Percentiles rank a stretch among this genome's conserved stretches.
Conservation (phyloP, 1,284 basidiomycete species). For the Cutaneotrichosporon dermatis region DNA sequence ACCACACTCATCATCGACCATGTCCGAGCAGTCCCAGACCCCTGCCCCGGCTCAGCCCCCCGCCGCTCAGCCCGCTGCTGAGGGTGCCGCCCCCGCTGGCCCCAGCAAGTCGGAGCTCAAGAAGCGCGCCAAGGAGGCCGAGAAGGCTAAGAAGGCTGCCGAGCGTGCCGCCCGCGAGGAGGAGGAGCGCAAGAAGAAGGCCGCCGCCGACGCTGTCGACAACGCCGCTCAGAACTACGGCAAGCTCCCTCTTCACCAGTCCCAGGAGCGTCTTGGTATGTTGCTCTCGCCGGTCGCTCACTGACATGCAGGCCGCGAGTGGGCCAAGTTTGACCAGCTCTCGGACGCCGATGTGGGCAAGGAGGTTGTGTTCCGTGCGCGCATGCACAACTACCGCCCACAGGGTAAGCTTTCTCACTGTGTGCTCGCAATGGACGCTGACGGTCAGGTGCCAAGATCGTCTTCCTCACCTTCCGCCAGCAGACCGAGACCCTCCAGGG, state of each 20-base stretch:
- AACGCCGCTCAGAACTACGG: conserved; percentile 84
- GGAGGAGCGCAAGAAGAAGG: conserved; percentile 69
- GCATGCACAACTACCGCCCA: conserved; percentile 85
- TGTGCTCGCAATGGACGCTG: not conserved
- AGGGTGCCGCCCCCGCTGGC: conserved; percentile 27
- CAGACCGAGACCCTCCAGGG: conserved; percentile 86
- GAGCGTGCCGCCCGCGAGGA: conserved; percentile 74
- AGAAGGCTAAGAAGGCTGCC: conserved; percentile 86
- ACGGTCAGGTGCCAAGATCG: conserved; percentile 69
- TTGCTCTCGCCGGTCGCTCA: not conserved
- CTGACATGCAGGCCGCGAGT: conserved; percentile 49
- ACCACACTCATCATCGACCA: conserved; percentile 1
- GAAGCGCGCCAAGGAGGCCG: conserved; percentile 85
- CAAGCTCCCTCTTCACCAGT: conserved; percentile 85
- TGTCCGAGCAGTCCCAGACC: conserved; percentile 23
- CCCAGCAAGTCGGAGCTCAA: conserved; percentile 88
- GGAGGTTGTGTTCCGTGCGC: conserved; percentile 76
- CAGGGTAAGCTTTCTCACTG: conserved; percentile 58
- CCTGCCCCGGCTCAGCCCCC: conserved; percentile 8
- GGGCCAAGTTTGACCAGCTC: conserved; percentile 63
- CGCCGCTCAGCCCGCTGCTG: conserved; percentile 12
- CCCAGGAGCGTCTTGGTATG: conserved; percentile 59
- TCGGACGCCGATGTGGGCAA: conserved; percentile 68
- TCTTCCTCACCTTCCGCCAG: conserved; percentile 89
- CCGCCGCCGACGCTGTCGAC: conserved; percentile 73